Conservation (phyloP, 2,329 filamentous ascomycete species). For the Pyrenophora graminea region DNA sequence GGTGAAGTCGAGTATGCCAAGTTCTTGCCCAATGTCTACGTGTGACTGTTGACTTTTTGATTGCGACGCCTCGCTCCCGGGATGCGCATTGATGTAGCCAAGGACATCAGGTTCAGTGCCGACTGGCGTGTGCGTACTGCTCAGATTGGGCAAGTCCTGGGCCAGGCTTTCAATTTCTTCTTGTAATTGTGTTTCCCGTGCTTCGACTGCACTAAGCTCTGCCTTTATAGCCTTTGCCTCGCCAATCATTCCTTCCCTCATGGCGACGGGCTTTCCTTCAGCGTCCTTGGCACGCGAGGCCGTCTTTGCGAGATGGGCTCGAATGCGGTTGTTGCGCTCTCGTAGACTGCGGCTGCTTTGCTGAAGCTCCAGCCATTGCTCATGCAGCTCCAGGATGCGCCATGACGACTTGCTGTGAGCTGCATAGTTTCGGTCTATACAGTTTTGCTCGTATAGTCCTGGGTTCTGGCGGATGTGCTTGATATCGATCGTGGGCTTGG, state of each 20-base stretch:
- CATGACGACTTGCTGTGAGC: slow-evolving; percentile 57
- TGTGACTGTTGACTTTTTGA: slow-evolving; percentile 70
- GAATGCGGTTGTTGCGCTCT: slow-evolving; percentile 68
- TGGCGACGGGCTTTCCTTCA: slow-evolving; percentile 40
- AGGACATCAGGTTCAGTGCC: slow-evolving; percentile 68
- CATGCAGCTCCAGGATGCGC: slow-evolving; percentile 57
- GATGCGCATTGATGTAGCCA: slow-evolving; percentile 78
- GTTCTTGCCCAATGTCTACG: slow-evolving; percentile 80
- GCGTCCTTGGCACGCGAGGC: slow-evolving; percentile 33
- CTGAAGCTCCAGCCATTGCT: slow-evolving; percentile 57
- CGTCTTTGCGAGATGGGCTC: slow-evolving; percentile 55
- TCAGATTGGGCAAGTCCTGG: slow-evolving; percentile 82
- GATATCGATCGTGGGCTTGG: slow-evolving; percentile 78
- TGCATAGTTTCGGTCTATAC: slow-evolving; percentile 80
- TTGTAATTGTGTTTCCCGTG: slow-evolving; percentile 62
- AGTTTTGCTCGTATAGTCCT: slow-evolving; percentile 80
- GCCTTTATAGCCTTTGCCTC: slow-evolving; percentile 70
- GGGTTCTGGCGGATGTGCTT: slow-evolving; percentile 89
- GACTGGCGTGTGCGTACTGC: slow-evolving; percentile 73
- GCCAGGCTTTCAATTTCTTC: slow-evolving; percentile 75
- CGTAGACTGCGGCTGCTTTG: slow-evolving; percentile 63
- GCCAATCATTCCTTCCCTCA: slow-evolving; percentile 60
- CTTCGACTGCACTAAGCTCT: slow-evolving; percentile 63
- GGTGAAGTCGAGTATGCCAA: slow-evolving; percentile 90
- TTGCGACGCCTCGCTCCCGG: slow-evolving; percentile 40